Conservation (phyloP, 805 yeast species). For the Hanseniaspora singularis region DNA sequence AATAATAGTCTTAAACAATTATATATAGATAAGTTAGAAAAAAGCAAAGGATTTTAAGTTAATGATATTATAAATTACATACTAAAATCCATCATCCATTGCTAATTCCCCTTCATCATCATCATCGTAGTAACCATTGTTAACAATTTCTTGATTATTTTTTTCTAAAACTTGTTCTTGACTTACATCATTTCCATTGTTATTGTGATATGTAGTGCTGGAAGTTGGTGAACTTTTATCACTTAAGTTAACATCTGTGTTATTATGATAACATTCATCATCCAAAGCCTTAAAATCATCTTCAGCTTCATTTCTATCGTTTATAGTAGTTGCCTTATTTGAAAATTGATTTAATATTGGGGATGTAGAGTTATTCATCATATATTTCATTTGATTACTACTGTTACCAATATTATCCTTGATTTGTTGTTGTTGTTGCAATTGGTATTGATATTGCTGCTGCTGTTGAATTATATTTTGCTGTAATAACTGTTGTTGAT, state of each 20-base stretch:
- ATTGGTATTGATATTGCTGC: not conserved
- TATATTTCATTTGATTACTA: not conserved
- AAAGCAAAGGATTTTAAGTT: not conserved
- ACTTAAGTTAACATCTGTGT: not conserved
- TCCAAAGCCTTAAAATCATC: conserved; percentile 11
- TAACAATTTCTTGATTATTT: not conserved
- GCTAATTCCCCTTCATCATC: conserved; percentile 4
- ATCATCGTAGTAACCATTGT: not conserved
- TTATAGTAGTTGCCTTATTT: no score
- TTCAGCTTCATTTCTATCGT: not conserved
- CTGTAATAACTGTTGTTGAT: conserved; percentile 8
- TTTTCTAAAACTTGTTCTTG: not conserved
- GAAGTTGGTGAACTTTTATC: not conserved
- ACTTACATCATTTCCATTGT: not conserved
- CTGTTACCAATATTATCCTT: not conserved
- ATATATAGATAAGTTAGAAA: no score
- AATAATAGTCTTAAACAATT: not conserved
- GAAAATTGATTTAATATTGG: no score
- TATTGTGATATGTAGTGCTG: not conserved
- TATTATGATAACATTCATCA: conserved; percentile 3
- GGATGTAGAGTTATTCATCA: no score
- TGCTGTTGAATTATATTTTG: not conserved
- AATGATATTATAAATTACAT: no score
- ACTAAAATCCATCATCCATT: conserved; percentile 13
- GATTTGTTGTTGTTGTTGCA: conserved; percentile 1